A percentile compares a stretch with the other conserved stretches of the same genome.
Conservation (phyloP, 495 filamentous ascomycete species). For the Lasiosphaeria hispida region DNA sequence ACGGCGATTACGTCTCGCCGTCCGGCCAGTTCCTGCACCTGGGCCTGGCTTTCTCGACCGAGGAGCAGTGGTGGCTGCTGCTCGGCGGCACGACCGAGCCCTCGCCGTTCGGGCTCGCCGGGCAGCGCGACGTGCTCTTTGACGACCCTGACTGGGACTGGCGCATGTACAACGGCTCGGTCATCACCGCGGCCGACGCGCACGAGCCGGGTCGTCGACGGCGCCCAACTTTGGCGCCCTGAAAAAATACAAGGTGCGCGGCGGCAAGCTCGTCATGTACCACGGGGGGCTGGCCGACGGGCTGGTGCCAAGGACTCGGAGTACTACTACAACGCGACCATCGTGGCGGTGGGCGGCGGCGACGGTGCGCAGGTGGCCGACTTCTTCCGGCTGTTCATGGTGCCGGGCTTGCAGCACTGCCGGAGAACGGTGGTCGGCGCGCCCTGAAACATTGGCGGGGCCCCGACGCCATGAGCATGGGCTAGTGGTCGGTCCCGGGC, state of each 20-base stretch:
- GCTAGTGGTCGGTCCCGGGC: slow-evolving; percentile 34
- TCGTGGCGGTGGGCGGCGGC: slow-evolving; percentile 26
- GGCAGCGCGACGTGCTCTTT: slow-evolving; percentile 42
- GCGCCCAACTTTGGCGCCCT: slow-evolving; percentile 47
- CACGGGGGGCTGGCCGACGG: slow-evolving; percentile 56
- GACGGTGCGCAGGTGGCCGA: neutral
- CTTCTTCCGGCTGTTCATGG: slow-evolving; percentile 42
- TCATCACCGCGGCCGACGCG: slow-evolving; percentile 24
- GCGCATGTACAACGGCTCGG: slow-evolving; percentile 33
- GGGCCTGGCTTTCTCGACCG: slow-evolving; percentile 39
- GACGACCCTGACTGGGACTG: slow-evolving; percentile 42
- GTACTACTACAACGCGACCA: slow-evolving; percentile 42
- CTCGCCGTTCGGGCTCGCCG: slow-evolving; percentile 35
- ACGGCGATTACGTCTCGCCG: slow-evolving; percentile 52
- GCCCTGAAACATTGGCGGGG: slow-evolving; percentile 46
- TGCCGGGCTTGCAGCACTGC: slow-evolving; percentile 47
- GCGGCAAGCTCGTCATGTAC: slow-evolving; percentile 57
- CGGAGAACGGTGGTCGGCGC: slow-evolving; percentile 35
- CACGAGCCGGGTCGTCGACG: slow-evolving; percentile 41
- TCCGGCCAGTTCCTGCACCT: slow-evolving; percentile 52
- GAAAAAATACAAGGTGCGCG: slow-evolving; percentile 26
- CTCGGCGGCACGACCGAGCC: slow-evolving; percentile 21
- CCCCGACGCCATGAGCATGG: slow-evolving; percentile 25
- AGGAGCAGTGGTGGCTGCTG: slow-evolving; percentile 26
- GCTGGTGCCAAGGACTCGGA: slow-evolving; percentile 42